A percentile compares a stretch with the other conserved stretches of the same genome.
phyloP scores from a whole-genome alignment of 176 grass and related monocot genomes.

The Musa beccarii region DNA sequence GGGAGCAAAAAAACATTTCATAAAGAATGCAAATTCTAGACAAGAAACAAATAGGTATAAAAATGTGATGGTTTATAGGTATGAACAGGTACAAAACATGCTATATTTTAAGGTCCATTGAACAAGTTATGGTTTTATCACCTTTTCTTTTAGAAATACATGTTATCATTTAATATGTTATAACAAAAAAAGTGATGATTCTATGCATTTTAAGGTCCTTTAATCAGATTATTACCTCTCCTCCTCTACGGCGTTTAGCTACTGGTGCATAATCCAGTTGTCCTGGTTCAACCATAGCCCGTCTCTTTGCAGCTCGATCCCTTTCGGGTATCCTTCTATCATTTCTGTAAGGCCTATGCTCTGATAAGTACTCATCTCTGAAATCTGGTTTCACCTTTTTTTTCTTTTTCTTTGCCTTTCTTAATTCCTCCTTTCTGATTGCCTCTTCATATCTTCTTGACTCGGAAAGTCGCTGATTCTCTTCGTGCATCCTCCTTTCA shows the following conservation, averaged over 20 bases:
- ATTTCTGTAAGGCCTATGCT: slow-evolving; percentile 71
- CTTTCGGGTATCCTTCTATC: slow-evolving; percentile 73
- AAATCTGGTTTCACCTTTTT: slow-evolving; percentile 96
- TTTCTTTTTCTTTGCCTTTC: slow-evolving; percentile 74
- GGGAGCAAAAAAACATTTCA: not conserved
- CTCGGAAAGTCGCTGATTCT: slow-evolving; percentile 42
- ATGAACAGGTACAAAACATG: no score
- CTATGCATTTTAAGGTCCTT: not conserved
- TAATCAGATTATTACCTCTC: slow-evolving; percentile 52
- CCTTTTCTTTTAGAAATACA: no score
- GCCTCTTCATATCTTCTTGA: slow-evolving; percentile 41
- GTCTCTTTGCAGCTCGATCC: slow-evolving; percentile 46
- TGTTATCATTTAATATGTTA: no score
- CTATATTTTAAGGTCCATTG: no score
- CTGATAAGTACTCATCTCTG: slow-evolving; percentile 70
- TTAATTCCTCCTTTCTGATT: slow-evolving; percentile 57
- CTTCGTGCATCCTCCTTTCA: slow-evolving; percentile 39
- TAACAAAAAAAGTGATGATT: not conserved
- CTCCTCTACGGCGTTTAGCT: slow-evolving; percentile 71
- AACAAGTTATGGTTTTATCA: no score
- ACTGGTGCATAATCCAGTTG: slow-evolving; percentile 33
- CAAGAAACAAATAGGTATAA: not conserved
- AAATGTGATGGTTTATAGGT: no score
- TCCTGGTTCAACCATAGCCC: slow-evolving; percentile 32
- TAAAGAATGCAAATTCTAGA: not conserved